phyloP scores from a whole-genome alignment of 352 stramenopile genomes.

The Globisporangium perplexum region DNA sequence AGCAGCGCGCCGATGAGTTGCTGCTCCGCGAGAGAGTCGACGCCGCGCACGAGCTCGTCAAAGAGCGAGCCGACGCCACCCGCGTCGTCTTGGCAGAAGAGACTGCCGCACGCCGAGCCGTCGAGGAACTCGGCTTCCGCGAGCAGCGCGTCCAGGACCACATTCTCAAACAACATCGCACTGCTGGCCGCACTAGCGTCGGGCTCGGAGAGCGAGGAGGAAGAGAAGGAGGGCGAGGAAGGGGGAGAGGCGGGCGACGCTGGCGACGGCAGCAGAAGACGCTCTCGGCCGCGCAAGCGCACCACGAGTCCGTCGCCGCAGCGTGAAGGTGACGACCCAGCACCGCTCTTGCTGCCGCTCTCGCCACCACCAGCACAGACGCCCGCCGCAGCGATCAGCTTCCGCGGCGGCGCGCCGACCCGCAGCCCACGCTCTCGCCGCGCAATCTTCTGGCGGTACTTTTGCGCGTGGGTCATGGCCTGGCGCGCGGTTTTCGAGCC shows the following conservation, averaged over 20 bases:
- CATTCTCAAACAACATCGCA: neutral
- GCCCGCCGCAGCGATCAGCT: neutral
- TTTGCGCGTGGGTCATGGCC: constrained; percentile 87
- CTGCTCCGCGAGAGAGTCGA: neutral
- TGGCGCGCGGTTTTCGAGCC: constrained; percentile 83
- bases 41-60: neutral
- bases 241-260: neutral
- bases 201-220: neutral
- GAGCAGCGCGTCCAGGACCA: neutral
- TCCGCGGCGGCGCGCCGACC: neutral
- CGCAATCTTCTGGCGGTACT: constrained; percentile 79
- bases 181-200: neutral
- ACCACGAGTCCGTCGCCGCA: neutral
- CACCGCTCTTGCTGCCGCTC: neutral
- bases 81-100: neutral
- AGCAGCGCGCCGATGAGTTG: neutral
- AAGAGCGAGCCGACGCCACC: neutral
- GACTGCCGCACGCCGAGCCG: neutral
- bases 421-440: constrained; percentile 13
- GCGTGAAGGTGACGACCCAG: too few relatives aligned
- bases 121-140: neutral
- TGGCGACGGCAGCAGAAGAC: neutral
- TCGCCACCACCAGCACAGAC: too few relatives aligned
- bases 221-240: neutral
- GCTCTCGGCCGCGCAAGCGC: neutral